Evolutionary conservation across 2,329 filamentous ascomycete species (phyloP).

Genomic region (Trichophyton verrucosum): DNA sequence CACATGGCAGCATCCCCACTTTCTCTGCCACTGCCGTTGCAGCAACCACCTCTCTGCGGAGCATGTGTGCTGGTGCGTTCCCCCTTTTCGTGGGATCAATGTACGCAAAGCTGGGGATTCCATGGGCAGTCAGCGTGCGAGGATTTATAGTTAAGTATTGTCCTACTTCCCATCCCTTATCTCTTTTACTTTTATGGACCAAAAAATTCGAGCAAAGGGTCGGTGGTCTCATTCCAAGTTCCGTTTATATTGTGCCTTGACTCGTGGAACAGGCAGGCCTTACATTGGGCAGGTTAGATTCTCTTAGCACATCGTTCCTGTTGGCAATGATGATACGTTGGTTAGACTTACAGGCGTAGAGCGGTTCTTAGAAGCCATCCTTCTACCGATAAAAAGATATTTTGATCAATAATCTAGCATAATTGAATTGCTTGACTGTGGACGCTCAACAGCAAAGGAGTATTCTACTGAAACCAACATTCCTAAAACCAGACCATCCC

Average conservation of each 20-base stretch:
- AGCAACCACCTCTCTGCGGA: constrained; percentile 21
- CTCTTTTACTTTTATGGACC: no score
- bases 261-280: no score
- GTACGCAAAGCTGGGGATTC: constrained; percentile 27
- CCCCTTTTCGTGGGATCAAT: constrained; percentile 30
- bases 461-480: not conserved
- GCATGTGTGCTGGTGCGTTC: not conserved
- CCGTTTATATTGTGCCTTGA: no score
- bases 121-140: constrained; percentile 21
- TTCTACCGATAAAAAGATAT: no score
- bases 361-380: no score
- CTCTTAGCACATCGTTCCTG: no score
- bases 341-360: no score
- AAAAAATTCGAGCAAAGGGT: no score
- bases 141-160: no score
- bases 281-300: no score
- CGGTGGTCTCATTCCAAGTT: no score
- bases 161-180: not conserved
- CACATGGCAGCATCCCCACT: not conserved
- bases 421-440: not conserved
- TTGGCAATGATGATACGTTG: no score
- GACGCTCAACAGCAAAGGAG: not conserved
- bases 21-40: constrained; percentile 30
- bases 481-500: constrained; percentile 8
- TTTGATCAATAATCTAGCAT: not conserved